Evolutionary conservation across 2,329 filamentous ascomycete species (phyloP), one percentile per base, ranked within the genome.

Genomic region (Verticillium zaregamsianum): DNA sequence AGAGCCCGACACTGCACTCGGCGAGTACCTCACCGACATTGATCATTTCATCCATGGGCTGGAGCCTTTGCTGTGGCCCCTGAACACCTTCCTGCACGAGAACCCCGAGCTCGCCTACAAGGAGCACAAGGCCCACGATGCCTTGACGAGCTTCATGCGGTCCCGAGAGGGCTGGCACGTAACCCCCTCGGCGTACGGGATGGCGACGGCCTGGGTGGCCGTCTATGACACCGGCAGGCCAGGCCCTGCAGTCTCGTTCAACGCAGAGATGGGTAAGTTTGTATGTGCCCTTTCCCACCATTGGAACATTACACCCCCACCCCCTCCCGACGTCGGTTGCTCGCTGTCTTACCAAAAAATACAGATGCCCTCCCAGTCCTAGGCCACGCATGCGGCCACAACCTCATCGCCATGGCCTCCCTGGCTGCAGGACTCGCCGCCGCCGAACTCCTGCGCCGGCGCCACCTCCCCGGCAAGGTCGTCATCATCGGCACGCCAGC

Each of bases 401-500:
- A 71, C 55, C 74, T 83, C 55, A 84, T 82, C 60, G 79, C 79
- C 7, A 79, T 74, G 0, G 77, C 78, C 2, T 82, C 80, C 0
- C 67, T 83, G 3, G 76, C 78, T 1, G 80, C 72, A 4, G 79
- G 74, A 23, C 66, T 86, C 3, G 82, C 80, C 3, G 74, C 81
- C 0, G 80, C 79, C 0, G 70, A 78, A 31, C 68, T 79, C 2
- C 72, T 85, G 65, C 75, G 72, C 23, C 68, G 73, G 15, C 72
- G 77, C 52, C 65, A 69, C 1, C 70, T 86, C 3, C 67, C 76
- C 0, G 81, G 81, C 5, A 78, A 76, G 59, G 71, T 83, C 5
- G 69, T 78, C 6, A 66, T 83, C 31, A 76, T 83, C 40, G 81
- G 81, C 37, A 83, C 81, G 0, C 82, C 81, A 0, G 82, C 78